Evolutionary conservation across 352 stramenopile genomes (phyloP).

Genomic region (Phytophthora melonis): DNA sequence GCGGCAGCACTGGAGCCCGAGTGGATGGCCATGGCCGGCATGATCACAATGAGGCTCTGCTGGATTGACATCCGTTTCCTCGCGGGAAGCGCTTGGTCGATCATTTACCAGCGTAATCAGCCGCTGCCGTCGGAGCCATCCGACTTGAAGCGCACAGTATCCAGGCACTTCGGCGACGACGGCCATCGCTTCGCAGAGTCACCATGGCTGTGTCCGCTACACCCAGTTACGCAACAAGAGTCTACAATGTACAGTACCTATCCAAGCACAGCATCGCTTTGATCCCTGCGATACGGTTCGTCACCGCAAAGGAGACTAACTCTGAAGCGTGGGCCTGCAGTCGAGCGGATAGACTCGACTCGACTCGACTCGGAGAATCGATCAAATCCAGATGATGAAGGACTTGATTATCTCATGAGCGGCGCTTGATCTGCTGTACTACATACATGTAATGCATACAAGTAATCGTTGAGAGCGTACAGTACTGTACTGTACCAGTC

Average conservation of each 20-base stretch:
- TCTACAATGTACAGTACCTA: not conserved
- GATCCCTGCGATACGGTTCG: not conserved
- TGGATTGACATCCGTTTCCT: not conserved
- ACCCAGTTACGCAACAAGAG: not conserved
- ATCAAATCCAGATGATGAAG: too few relatives aligned
- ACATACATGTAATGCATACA: too few relatives aligned
- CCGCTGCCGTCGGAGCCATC: not conserved
- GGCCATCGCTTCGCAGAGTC: not conserved
- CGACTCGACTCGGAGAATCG: too few relatives aligned
- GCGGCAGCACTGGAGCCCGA: not conserved
- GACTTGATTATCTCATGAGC: too few relatives aligned
- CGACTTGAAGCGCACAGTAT: not conserved
- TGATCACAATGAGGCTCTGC: not conserved
- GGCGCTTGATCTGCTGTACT: too few relatives aligned
- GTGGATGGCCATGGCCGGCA: not conserved
- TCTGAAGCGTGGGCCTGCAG: too few relatives aligned
- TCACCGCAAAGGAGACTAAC: too few relatives aligned
- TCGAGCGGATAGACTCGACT: too few relatives aligned
- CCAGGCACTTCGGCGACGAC: too few relatives aligned
- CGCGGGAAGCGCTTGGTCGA: not conserved
- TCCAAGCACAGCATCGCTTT: not conserved
- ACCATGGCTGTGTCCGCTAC: not conserved
- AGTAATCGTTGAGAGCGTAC: too few relatives aligned
- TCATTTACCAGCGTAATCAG: not conserved
- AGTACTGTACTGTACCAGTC: too few relatives aligned